Evolutionary conservation across 129 eudicot genomes (phyloP).

Genomic region (Helianthus annuus): HanXRQr2.0-SUNRISE NC_035445.2:57808317-57808816

Average conservation of each 20-base stretch:
- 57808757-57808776: neutral
- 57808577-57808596: no score
- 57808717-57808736: neutral
- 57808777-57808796: neutral
- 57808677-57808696: neutral
- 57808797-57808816: constrained; percentile 11
- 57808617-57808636: no score
- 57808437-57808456: neutral
- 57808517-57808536: no score
- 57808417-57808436: neutral
- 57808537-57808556: no score
- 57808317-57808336: no score
- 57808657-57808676: neutral
- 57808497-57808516: no score
- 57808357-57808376: neutral
- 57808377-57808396: neutral
- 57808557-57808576: no score
- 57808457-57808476: no score
- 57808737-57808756: constrained; percentile 6
- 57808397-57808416: neutral
- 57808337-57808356: no score
- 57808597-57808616: no score
- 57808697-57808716: neutral
- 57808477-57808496: no score
- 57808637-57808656: no score